Base-by-base conservation (phyloP, 352 stramenopile species). In the Globisporangium nagaii region DNA sequence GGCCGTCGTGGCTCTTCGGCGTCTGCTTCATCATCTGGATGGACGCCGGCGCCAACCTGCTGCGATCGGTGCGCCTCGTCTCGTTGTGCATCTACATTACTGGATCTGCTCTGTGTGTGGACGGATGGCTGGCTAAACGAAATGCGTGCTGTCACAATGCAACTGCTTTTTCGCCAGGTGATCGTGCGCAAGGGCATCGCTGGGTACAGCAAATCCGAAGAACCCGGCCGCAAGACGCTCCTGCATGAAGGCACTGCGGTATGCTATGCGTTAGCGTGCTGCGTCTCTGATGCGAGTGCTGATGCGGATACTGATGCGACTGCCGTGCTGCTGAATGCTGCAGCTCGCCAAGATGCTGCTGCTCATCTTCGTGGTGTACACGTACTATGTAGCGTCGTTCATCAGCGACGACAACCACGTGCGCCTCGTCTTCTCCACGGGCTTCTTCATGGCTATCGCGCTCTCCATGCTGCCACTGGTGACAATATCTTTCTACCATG, bases 11-110 rank as follows among this genome's bases (percentile, higher is more conserved):
- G 77, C 56, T 84, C 56, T 90, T 88, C 53, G 75, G 78, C 4
- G 52, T 86, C 17, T 84, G 62, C 45, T 78, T 90, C 51, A 73
- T 90, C 61, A 81, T 90, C 58, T 90, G 77, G 80, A 72, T 90
- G 62, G 75, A 90, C 65, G 60, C 75, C 0, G 70, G 49, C 1
- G 73, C 71, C 27, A 88, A 90, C 48, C 63, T 90, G 3, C 58
- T 88, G 39, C 63, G 78, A 34, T 62, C 76, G 61, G 74, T 88
- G 49, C 11, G 54, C 43, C 5, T n/a, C 8, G 17, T 19, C n/a
- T 35, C 20, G 5, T 7, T 37, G 11, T 41, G 15, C 22, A 17
- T 27, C 17, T n/a, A 12, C 15, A 17, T 11, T 4, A 20, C 11
- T 6, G 17, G 3, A 10, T 48, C 4, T 34, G 22, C 37, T 41